Conservation (phyloP, 2,329 filamentous ascomycete species). For the Rhynchosporium graminicola region DNA sequence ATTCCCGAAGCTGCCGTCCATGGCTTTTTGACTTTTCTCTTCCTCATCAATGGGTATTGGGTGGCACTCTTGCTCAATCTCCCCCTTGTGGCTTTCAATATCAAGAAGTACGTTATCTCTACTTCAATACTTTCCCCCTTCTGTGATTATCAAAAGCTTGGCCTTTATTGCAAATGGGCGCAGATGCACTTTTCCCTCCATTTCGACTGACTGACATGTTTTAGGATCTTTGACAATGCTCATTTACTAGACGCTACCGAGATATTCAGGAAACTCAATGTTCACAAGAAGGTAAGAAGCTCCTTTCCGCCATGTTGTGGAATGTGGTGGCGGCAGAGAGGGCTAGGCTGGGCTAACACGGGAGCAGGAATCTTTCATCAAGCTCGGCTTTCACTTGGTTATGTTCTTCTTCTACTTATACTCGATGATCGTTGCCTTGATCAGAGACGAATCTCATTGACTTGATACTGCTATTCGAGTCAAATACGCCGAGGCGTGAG, state of each 20-base stretch:
- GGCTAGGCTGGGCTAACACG: constrained; percentile 11
- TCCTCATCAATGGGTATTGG: constrained; percentile 99
- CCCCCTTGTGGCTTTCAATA: constrained; percentile 88
- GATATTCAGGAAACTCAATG: constrained; percentile 98
- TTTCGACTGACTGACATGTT: constrained; percentile 40
- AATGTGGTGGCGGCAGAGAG: background rate
- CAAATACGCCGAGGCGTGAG: constrained; percentile 33
- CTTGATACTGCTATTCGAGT: constrained; percentile 32
- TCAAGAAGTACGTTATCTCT: constrained; percentile 80
- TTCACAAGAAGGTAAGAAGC: constrained; percentile 87
- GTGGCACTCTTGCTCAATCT: constrained; percentile 87
- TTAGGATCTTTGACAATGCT: constrained; percentile 92
- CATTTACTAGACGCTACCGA: constrained; percentile 97
- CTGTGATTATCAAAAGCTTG: background rate
- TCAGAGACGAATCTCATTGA: constrained; percentile 91
- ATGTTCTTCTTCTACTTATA: constrained; percentile 99
- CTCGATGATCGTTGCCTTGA: constrained; percentile 65
- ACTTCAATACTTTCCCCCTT: no score
- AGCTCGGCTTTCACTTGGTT: constrained; percentile 96
- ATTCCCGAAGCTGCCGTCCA: constrained; percentile 98
- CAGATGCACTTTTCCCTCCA: background rate
- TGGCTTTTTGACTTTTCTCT: constrained; percentile 90
- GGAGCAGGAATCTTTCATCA: constrained; percentile 93
- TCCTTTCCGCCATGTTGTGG: background rate
- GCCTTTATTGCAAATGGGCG: background rate